Conservation (phyloP, 2,329 filamentous ascomycete species). For the Fusarium haematococcum region DNA sequence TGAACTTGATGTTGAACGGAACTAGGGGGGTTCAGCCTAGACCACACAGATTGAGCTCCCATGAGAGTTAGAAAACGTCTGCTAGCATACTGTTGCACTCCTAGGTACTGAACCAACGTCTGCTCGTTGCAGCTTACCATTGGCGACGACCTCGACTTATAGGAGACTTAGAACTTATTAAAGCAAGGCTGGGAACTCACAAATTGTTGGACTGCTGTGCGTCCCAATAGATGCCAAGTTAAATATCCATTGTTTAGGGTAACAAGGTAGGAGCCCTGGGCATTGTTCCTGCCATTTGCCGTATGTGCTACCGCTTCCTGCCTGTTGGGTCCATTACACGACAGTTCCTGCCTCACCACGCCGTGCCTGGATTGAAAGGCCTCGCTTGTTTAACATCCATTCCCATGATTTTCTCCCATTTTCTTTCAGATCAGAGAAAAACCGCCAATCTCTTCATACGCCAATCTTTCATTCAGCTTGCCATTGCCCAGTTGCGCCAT, state of each 20-base stretch:
- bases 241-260: not conserved
- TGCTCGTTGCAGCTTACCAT: not conserved
- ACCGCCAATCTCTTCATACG: not conserved
- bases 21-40: not conserved
- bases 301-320: not conserved
- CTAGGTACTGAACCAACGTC: not conserved
- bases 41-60: not conserved
- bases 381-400: not conserved
- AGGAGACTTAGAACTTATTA: not conserved
- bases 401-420: not conserved
- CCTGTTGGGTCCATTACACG: not conserved
- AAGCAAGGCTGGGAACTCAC: not conserved
- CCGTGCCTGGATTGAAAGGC: not conserved
- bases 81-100: not conserved
- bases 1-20: not conserved
- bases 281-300: not conserved
- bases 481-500: not conserved
- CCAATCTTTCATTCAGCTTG: not conserved
- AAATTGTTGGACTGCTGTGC: not conserved
- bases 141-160: not conserved
- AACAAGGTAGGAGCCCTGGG: not conserved
- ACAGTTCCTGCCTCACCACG: not conserved
- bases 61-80: not conserved
- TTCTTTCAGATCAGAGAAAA: not conserved
- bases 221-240: not conserved